A percentile compares a stretch with the other conserved stretches of the same genome.
Evolutionary conservation across 1,284 basidiomycete species (phyloP).

Genomic region (Austroboletus sp.): DNA sequence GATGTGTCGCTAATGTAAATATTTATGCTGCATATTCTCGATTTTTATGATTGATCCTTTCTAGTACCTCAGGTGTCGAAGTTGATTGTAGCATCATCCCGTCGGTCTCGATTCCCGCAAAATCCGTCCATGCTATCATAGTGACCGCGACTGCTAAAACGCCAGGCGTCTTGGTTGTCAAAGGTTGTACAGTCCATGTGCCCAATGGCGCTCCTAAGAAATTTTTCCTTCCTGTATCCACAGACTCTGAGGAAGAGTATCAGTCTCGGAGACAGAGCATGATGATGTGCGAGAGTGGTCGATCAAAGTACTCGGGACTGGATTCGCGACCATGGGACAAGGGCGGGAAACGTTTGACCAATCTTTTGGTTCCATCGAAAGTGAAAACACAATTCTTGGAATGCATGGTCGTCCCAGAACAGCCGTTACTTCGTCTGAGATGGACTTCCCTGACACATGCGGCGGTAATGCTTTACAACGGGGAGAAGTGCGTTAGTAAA

Average conservation of each 20-base stretch:
- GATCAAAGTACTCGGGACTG: slow-evolving; percentile 67
- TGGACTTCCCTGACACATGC: slow-evolving; percentile 85
- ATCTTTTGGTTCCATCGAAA: slow-evolving; percentile 26
- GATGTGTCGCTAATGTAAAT: slow-evolving; percentile 73
- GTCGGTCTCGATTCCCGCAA: slow-evolving; percentile 63
- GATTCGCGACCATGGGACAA: slow-evolving; percentile 58
- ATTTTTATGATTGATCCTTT: slow-evolving; percentile 6
- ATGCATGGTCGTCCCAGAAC: slow-evolving; percentile 75
- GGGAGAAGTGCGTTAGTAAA: slow-evolving; percentile 63
- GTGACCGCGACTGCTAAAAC: slow-evolving; percentile 63
- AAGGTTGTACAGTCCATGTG: slow-evolving; percentile 74
- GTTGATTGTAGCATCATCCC: slow-evolving; percentile 60
- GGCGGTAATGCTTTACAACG: slow-evolving; percentile 88
- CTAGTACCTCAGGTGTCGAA: slow-evolving; percentile 73
- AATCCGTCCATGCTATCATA: slow-evolving; percentile 66
- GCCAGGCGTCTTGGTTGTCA: slow-evolving; percentile 64
- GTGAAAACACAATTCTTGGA: slow-evolving; percentile 53
- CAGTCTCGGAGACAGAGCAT: slow-evolving; percentile 52
- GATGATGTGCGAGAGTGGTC: slow-evolving; percentile 56
- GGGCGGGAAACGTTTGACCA: slow-evolving; percentile 31
- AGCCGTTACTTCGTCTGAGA: slow-evolving; percentile 79
- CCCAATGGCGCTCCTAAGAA: slow-evolving; percentile 67
- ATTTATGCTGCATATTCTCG: background rate
- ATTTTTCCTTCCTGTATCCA: slow-evolving; percentile 71
- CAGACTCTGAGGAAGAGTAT: slow-evolving; percentile 64